Conservation (phyloP, 352 stramenopile species). For the Pythium chondricola region DNA sequence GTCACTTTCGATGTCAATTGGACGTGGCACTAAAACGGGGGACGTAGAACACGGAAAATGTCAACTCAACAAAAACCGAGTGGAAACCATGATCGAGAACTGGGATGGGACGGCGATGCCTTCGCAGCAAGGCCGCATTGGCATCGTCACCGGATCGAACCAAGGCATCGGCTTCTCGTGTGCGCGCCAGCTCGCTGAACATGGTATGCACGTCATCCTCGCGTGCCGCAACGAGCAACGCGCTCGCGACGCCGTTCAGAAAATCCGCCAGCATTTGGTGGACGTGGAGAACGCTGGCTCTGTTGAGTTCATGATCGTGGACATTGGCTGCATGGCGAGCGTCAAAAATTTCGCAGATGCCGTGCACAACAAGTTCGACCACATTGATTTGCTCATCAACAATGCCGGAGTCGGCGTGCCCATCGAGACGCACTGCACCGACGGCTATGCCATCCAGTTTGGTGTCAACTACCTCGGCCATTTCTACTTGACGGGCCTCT, state of each 20-base stretch:
- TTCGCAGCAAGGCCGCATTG: conserved; percentile 44
- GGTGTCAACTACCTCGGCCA: conserved; percentile 67
- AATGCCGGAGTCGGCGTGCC: conserved; percentile 52
- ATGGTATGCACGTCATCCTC: conserved; percentile 68
- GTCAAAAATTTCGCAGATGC: conserved; percentile 27
- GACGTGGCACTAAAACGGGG: no score
- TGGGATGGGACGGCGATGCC: no score
- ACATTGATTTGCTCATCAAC: conserved; percentile 67
- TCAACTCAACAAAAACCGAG: no score
- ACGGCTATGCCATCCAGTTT: conserved; percentile 60
- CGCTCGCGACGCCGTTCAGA: conserved; percentile 1
- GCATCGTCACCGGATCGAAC: conserved; percentile 80
- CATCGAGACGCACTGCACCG: conserved; percentile 17
- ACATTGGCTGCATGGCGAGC: conserved; percentile 24
- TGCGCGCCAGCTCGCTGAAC: conserved; percentile 42
- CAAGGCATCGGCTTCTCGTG: conserved; percentile 81
- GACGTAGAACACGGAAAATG: no score
- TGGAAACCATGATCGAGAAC: no score
- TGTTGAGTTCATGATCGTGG: conserved; percentile 39
- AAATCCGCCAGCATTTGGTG: neutral
- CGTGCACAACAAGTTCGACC: conserved; percentile 21
- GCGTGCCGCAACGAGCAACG: conserved; percentile 46
- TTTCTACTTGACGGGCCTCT: conserved; percentile 49
- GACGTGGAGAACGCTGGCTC: no score
- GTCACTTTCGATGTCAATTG: no score